Evolutionary conservation across 2,329 filamentous ascomycete species (phyloP).

Genomic region (Botrytis sinoallii): DNA sequence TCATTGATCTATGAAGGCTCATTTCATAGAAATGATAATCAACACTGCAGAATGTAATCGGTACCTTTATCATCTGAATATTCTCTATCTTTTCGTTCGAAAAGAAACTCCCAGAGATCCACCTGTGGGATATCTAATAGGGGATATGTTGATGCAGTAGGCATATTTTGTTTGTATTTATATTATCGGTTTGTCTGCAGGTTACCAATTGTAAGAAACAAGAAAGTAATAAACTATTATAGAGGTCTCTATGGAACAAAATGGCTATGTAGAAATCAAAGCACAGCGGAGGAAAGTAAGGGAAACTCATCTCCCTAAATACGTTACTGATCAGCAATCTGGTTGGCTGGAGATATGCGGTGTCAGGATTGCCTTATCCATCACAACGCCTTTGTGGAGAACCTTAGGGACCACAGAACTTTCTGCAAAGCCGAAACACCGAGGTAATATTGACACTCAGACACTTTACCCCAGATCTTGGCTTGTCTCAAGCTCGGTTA

Average conservation of each 20-base stretch:
- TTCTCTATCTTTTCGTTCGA: constrained; percentile 62
- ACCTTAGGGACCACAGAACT: not conserved
- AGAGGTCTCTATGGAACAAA: not conserved
- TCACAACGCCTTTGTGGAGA: not conserved
- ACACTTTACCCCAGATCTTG: constrained; percentile 1
- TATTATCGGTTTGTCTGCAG: not conserved
- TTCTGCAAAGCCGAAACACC: constrained; percentile 9
- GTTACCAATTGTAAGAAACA: not conserved
- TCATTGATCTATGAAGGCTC: not conserved
- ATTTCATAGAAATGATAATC: constrained; percentile 38
- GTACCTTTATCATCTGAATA: constrained; percentile 73
- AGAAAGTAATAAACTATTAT: not conserved
- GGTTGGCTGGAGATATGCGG: not conserved
- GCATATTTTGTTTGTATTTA: constrained; percentile 24
- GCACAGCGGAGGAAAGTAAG: not conserved
- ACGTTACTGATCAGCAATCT: not conserved
- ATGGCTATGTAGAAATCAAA: not conserved
- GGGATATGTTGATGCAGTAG: constrained; percentile 32
- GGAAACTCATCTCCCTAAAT: not conserved
- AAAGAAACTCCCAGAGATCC: constrained; percentile 77
- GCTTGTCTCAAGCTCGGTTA: not conserved
- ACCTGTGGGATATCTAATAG: constrained; percentile 65
- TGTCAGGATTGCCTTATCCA: not conserved
- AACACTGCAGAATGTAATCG: constrained; percentile 39
- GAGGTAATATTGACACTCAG: not conserved